Evolutionary conservation across 2,329 filamentous ascomycete species (phyloP), one percentile per base, ranked within the genome.

Genomic region (Pyrenophora graminea): DNA sequence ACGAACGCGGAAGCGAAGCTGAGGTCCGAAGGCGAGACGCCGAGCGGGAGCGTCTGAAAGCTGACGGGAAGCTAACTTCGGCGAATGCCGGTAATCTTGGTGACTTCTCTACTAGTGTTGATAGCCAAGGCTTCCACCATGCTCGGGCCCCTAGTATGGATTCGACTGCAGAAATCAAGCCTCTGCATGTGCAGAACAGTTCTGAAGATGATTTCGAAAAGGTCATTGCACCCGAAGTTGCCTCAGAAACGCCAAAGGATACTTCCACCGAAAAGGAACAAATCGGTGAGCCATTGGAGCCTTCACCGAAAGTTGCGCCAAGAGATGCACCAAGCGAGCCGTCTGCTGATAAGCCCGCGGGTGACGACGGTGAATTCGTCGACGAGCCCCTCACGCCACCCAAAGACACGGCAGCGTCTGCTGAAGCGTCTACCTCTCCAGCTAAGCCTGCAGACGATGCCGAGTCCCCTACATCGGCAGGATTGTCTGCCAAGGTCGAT

Each of bases 181-280:
- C 80, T 39, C 79, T 92, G 1, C 90, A 93, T 61, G 85, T 93
- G 12, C 89, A 88, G 45, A 95, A 94, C 64, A 85, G 84, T 13
- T 87, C 88, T 10, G 91, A 96, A 59, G 90, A 94, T 58, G 94
- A 97, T 68, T 97, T 97, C 66, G 94, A 99, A 71, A 91, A 96
- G 73, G 92, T 97, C 8, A 79, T 79, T 39, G 79, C 80, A 19
- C 82, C 83, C 39, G 87, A 85, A 25, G 88, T 91, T 52, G 82
- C 91, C 63, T 84, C 84, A 15, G 89, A 92, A 55, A 87, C 90
- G 43, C 84, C 51, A 8, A 65, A 66, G 45, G 59, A 55, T 6
- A 53, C 53, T 18, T 34, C 82, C 2, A 84, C 89, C 56, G 85
- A 88, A 31, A 70, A 69, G 40, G 63, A 70, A 39, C 61, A 68